phyloP scores from a whole-genome alignment of 73 alveolate species.

The Uronychia setigera region DNA sequence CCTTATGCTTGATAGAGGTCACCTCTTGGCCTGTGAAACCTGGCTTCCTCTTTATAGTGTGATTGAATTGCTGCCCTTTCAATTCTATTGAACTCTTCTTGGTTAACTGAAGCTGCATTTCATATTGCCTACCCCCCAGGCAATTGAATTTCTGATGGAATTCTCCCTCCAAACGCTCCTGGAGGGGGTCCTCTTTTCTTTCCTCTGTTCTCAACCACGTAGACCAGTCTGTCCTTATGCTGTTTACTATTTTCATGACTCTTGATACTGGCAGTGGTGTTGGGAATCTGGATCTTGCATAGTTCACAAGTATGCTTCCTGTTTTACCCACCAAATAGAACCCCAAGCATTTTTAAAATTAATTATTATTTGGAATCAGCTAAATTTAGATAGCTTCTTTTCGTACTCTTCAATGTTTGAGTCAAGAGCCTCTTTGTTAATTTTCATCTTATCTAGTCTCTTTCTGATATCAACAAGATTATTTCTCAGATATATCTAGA shows the following conservation, averaged over 20 bases:
- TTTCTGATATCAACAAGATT: conserved; percentile 30
- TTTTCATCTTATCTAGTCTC: conserved; percentile 28
- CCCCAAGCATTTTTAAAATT: conserved; percentile 11
- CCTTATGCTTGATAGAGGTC: not conserved
- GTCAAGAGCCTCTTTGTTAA: conserved; percentile 44
- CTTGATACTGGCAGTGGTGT: not conserved
- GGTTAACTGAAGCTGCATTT: not conserved
- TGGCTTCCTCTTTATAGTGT: not conserved
- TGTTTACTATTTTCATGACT: not conserved
- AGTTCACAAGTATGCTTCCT: not conserved
- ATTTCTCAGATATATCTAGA: conserved; percentile 16
- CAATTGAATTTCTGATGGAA: not conserved
- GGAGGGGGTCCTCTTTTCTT: not conserved
- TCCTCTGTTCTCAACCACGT: not conserved
- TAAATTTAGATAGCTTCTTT: not conserved
- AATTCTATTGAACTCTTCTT: not conserved
- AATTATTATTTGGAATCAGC: conserved; percentile 5
- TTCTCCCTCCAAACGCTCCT: no score
- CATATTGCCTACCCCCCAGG: not conserved
- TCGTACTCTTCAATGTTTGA: conserved; percentile 25
- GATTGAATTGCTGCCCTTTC: not conserved
- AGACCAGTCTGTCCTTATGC: not conserved
- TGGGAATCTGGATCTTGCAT: not conserved
- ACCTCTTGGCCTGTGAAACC: not conserved
- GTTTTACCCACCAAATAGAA: not conserved